Evolutionary conservation across 1,284 basidiomycete genomes (phyloP).

Genomic region (Cystobasidium slooffiae): DNA sequence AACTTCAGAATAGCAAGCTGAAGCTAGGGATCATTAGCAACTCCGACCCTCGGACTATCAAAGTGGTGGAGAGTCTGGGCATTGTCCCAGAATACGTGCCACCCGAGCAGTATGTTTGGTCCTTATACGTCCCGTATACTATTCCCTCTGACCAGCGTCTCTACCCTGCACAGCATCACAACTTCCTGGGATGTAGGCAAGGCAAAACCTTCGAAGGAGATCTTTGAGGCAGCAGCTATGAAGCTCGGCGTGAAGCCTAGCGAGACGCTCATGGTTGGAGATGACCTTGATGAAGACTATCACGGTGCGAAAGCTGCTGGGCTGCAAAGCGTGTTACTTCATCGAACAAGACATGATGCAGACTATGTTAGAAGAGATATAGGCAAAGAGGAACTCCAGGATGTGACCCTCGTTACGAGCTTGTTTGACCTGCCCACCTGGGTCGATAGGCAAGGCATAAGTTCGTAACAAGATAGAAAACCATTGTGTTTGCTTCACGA

Average conservation of each 20-base stretch:
- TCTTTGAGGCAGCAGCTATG: constrained; percentile 31
- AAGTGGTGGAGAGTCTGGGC: constrained; percentile 47
- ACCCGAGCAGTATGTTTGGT: background rate
- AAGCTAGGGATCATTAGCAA: constrained; percentile 46
- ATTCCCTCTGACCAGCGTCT: background rate
- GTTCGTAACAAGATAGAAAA: no score
- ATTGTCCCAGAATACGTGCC: constrained; percentile 39
- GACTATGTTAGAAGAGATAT: constrained; percentile 23
- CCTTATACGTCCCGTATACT: background rate
- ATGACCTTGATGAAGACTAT: constrained; percentile 44
- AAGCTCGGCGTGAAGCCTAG: constrained; percentile 3
- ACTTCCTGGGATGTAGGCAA: constrained; percentile 43
- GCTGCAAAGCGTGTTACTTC: constrained; percentile 23
- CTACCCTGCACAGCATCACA: constrained; percentile 10
- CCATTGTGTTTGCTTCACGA: no score
- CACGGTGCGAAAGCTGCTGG: constrained; percentile 17
- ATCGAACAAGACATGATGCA: constrained; percentile 14
- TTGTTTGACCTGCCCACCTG: background rate
- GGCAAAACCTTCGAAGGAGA: constrained; percentile 36
- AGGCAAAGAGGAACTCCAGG: background rate
- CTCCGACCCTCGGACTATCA: constrained; percentile 45
- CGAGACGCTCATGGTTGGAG: constrained; percentile 41
- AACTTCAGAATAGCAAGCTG: constrained; percentile 12
- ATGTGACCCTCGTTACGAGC: background rate
- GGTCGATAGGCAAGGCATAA: background rate